Evolutionary conservation across 768 basidiomycete genomes (phyloP).

Genomic region (Cystobasidium tubakii): DNA sequence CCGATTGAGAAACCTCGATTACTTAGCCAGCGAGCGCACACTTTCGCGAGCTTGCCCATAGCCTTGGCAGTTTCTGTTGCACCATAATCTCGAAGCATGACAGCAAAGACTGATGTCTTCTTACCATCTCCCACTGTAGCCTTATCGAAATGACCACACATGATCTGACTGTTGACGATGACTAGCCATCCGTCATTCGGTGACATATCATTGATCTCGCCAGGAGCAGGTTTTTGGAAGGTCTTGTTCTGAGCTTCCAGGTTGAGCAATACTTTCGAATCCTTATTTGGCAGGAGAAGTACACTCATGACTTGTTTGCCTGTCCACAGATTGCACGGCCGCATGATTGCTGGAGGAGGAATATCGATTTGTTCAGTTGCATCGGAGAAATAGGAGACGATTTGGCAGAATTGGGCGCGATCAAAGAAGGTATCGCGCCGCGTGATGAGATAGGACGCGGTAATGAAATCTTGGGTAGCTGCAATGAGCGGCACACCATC

Average conservation of each 20-base stretch:
- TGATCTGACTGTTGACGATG: conserved; percentile 93
- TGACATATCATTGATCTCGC: conserved; percentile 63
- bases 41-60: conserved; percentile 92
- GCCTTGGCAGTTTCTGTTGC: conserved; percentile 86
- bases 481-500: conserved; percentile 99
- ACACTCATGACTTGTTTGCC: conserved; percentile 98
- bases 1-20: conserved; percentile 93
- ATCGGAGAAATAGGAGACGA: conserved; percentile 88
- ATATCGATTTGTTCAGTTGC: conserved; percentile 88
- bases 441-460: conserved; percentile 91
- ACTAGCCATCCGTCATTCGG: conserved; percentile 98
- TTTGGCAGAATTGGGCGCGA: conserved; percentile 89
- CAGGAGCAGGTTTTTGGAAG: conserved; percentile 51
- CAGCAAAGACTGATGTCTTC: conserved; percentile 98
- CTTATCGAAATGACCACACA: conserved; percentile 99
- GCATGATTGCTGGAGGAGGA: conserved; percentile 88
- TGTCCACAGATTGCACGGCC: conserved; percentile 88
- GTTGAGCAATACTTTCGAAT: conserved; percentile 78
- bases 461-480: conserved; percentile 99
- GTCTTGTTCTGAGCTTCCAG: conserved; percentile 94
- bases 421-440: conserved; percentile 88
- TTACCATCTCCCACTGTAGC: conserved; percentile 95
- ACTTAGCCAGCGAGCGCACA: conserved; percentile 91
- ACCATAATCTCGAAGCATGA: conserved; percentile 94
- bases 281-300: conserved; percentile 86